Evolutionary conservation across 805 yeast species (phyloP), one percentile per base, ranked within the genome.

Genomic region (Ogataea minuta): DNA sequence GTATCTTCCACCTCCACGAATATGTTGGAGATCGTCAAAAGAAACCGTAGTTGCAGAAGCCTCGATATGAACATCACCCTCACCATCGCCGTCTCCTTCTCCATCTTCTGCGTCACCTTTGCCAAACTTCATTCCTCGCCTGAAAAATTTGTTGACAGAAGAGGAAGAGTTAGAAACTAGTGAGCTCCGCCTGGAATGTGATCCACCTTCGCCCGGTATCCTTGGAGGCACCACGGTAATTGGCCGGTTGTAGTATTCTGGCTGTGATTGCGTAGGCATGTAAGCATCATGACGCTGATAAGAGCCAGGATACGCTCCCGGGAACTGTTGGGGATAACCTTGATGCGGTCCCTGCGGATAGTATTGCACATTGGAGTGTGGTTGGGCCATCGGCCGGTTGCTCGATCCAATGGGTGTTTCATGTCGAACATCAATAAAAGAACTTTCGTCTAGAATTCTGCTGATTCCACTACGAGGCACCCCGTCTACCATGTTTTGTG

Each of bases 1-100:
- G 54, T 81, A 82, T 23, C 86, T 75, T 4, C 85, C 85, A 27
- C 83, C 71, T 48, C 81, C 86, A 35, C 82, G 66, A 2, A 81
- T 62, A 34, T 80, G 81, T 16, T 78, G 65, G 8, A 85, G 64
- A 52, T 84, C 90, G 46, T 76, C 77, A 46, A 81, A 80, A 0
- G 87, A 74, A 46, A 82, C 68, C 6, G 39, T 21, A 21, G 21
- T 28, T 13, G 64, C 62, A 1, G 64, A 67, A 17, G 64, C 70
- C 16, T 50, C 56, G 11, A 41, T 34, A 5, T 43, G 68, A 13
- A 57, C 64, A 23, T 54, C 64, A 21, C 56, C 63, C 20, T 48
- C 62, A 20, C 53, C 62, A 29, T 44, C 61, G 9, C 44, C 51
- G 31, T 57, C 68, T 7, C 45, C 56, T n/a, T 43, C 59, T 7